Evolutionary conservation across 208 protist genomes (phyloP), one percentile per base, ranked within the genome.

Genomic region (Trypanosoma boissoni): DNA sequence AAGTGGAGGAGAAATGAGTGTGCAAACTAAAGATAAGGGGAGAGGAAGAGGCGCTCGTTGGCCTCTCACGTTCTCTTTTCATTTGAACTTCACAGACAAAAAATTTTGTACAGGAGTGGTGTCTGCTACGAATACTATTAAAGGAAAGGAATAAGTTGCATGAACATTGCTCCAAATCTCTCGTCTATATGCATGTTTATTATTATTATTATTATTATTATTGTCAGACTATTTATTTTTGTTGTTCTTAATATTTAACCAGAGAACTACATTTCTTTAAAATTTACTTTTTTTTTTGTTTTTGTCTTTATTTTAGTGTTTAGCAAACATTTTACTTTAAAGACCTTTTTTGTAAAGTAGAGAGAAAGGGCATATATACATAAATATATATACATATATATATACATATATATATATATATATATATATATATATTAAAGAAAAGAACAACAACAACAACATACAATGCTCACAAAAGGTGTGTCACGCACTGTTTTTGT

Each of bases 1-100:
- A 39, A n/a, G 26, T n/a, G 26, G 48, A 16, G 45, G 26, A 51
- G 21, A 51, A 29, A 51, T 10, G 3, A 39, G 12, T 16, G 46
- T 26, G 58, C 41, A 20, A 46, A 75, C 26, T 76, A 68, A 10
- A 60, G 43, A n/a, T 64, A 75, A 39, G 61, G 62, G 9, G 5
- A 37, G 27, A 54, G 24, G 21, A 52, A n/a, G 41, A 58, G 26
- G 12, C 2, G 27, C 18, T 16, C 52, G n/a, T n/a, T n/a, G n/a
- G n/a, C n/a, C n/a, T n/a, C n/a, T n/a, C n/a, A n/a, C n/a, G n/a
- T n/a, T n/a, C n/a, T n/a, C n/a, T n/a, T n/a, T n/a, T n/a, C n/a
- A n/a, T n/a, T n/a, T n/a, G n/a, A n/a, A n/a, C n/a, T n/a, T n/a
- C n/a, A n/a, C n/a, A n/a, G n/a, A n/a, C n/a, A n/a, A n/a, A n/a